A percentile compares a stretch with the other conserved stretches of the same genome.
These are phyloP conservation scores for Candida namnaoensis DNA, from an alignment of 805 yeast genomes.

Conservation along the genomic window DNA sequence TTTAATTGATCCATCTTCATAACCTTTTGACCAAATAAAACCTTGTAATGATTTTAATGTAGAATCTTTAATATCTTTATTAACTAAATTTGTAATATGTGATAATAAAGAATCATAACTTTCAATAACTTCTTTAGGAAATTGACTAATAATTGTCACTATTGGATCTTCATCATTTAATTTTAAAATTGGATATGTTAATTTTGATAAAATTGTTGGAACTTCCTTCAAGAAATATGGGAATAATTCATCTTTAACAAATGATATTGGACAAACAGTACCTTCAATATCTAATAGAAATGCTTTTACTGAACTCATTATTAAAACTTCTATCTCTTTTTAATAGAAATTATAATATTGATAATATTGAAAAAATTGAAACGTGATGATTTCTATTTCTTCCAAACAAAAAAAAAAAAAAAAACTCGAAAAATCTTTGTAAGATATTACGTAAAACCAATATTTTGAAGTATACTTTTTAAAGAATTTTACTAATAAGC, in stretches of 20 bases:
- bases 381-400: too few species aligned
- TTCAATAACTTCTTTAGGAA: constrained; percentile 10
- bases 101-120: constrained; percentile 24
- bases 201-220: constrained; percentile 27
- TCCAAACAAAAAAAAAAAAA: too few species aligned
- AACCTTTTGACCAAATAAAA: constrained; percentile 72
- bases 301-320: constrained; percentile 10
- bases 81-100: constrained; percentile 52
- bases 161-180: constrained; percentile 15
- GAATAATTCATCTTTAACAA: constrained; percentile 70
- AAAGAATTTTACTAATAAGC: too few species aligned
- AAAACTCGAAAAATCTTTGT: too few species aligned
- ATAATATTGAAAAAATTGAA: too few species aligned
- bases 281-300: constrained; percentile 80
- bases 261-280: constrained; percentile 84
- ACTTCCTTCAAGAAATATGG: constrained; percentile 61
- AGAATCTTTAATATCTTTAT: constrained; percentile 68
- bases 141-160: constrained; percentile 7
- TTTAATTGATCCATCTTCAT: constrained; percentile 60
- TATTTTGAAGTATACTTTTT: too few species aligned
- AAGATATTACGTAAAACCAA: too few species aligned
- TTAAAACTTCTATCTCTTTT: not conserved
- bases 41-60: constrained; percentile 77
- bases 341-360: not conserved
- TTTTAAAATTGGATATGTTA: constrained; percentile 17